Base-by-base conservation (phyloP, 345 rosid species). In the Cardiospermum halicacabum region DNA sequence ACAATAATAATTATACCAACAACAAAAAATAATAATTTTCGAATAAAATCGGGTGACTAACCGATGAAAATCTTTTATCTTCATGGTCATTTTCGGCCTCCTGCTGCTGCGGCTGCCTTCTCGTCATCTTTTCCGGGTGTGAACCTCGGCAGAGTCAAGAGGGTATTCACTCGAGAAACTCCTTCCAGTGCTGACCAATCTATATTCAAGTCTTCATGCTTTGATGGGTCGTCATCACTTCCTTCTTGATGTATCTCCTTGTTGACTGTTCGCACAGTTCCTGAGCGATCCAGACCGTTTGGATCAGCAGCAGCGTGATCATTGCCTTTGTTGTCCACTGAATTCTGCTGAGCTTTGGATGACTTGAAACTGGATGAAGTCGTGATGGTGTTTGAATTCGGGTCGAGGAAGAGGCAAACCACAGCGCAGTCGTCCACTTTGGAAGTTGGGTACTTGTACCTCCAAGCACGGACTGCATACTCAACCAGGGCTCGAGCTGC, bases 141-240 rank as follows among this genome's bases (percentile, higher is more conserved):
- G 68, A 85, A 91, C 81, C 87, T 82, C 0, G 99, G 99, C 36
- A 94, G 78, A 70, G 72, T 80, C 67, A 94, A 54, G 15, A 94
- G 82, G 19, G 99, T 94, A 76, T 94, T 84, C 39, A 82, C 91
- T 6, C 97, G 91, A 48, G 99, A 87, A 7, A 94, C 99, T 49
- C 99, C 99, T 85, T 94, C 95, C 0, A 94, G 88, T 5, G 99
- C 96, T 11, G 92, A 94, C 84, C 96, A 94, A 32, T 89, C 96
- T 26, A 59, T 27, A 63, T 78, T 75, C 53, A 62, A 27, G 39
- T 80, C 75, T 12, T 87, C 86, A 2, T 78, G 75, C 72, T 72
- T 77, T 42, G 59, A 53, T 18, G 57, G 26, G 11, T 82, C 86
- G 7, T 74, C 84, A 70, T 77, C 88, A 49, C 58, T 75, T 64